Evolutionary conservation across 2,329 filamentous ascomycete genomes (phyloP).

Genomic region (Aureobasidium sp.): DNA sequence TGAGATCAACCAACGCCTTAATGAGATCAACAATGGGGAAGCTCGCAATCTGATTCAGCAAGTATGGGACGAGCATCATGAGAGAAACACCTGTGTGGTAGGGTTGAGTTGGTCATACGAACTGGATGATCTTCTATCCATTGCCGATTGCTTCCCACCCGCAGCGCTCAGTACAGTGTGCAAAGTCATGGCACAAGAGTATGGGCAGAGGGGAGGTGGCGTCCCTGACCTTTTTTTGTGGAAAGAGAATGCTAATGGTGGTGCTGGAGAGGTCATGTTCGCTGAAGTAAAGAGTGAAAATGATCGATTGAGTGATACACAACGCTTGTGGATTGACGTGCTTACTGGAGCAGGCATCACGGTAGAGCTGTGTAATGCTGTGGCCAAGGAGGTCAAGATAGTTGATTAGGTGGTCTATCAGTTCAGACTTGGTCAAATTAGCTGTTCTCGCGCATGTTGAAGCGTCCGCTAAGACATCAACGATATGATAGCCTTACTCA

Average conservation of each 20-base stretch:
- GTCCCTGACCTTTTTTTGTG: constrained; percentile 92
- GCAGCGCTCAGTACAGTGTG: constrained; percentile 75
- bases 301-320: constrained; percentile 90
- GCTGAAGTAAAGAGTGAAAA: constrained; percentile 55
- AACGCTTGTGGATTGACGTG: constrained; percentile 94
- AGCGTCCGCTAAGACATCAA: too few species aligned
- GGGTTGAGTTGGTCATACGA: constrained; percentile 88
- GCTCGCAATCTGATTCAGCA: constrained; percentile 59
- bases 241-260: constrained; percentile 40
- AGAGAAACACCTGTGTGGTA: constrained; percentile 74
- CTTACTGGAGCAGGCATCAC: constrained; percentile 74
- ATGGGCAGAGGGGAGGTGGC: constrained; percentile 75
- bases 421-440: too few species aligned
- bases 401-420: too few species aligned
- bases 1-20: constrained; percentile 81
- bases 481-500: too few species aligned
- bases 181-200: constrained; percentile 94
- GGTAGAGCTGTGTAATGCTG: constrained; percentile 71
- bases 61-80: constrained; percentile 62
- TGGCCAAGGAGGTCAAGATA: constrained; percentile 48
- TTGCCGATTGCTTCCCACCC: constrained; percentile 71
- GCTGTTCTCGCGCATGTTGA: too few species aligned
- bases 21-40: constrained; percentile 77
- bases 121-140: constrained; percentile 68
- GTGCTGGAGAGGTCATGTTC: constrained; percentile 32